Base-by-base conservation (phyloP, 1,284 basidiomycete genomes). In the Paramarasmius palmivorus region DNA sequence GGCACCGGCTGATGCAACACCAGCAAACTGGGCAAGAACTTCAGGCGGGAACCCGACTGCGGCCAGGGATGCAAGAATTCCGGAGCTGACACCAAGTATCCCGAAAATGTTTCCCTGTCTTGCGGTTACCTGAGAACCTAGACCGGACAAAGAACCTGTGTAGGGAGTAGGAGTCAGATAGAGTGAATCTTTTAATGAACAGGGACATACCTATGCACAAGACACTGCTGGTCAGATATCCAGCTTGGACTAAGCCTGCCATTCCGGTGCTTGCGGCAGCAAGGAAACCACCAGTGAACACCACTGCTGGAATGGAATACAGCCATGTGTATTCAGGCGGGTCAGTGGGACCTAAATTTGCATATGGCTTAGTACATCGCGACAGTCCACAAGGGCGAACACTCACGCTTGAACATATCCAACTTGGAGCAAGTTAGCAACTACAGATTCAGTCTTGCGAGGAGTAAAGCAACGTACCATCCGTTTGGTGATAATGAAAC, bases 271-370 rank as follows among this genome's bases (percentile, higher is more conserved):
- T 87, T 12, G 88, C 88, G 36, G 91, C 88, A 52, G 83, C 83
- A 52, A 93, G 67, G 70, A 91, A 92, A 1, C 88, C 92, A 38
- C 88, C 88, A 2, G 87, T 85, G 65, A 93, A 93, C 3, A 92
- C 79, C 1, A 84, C 77, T 15, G 85, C 92, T 19, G 91, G 91
- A 53, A 92, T 69, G 22, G 78, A 80, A 62, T 93, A 93, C 15
- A 93, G 71, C 84, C 86, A 92, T 0, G 84, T 81, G 67, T 92
- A 93, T 65, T 93, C 91, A 2, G 91, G 90, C 15, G 91, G 92
- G 69, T 93, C 91, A 49, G 82, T 87, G 1, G 85, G 84, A 44
- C 86, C 86, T 88, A 59, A 47, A 58, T 14, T 41, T 48, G 37
- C 38, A 52, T 2, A 22, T 57, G 19, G 37, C 29, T 20, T 17